Evolutionary conservation across 495 filamentous ascomycete genomes (phyloP).

Genomic region (Amorphotheca resinae): DNA sequence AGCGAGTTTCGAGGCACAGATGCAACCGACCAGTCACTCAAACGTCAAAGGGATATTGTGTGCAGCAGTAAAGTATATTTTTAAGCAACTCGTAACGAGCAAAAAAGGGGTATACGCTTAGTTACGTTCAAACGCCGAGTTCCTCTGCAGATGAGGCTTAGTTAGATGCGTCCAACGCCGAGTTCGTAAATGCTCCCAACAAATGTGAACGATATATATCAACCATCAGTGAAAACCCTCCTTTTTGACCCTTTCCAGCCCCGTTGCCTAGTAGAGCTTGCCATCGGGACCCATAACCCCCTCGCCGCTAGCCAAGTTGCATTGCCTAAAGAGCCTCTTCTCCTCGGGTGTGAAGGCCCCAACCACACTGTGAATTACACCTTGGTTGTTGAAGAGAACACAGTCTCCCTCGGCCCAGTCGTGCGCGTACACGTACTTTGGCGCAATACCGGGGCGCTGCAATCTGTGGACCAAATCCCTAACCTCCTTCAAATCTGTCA

Average conservation of each 20-base stretch:
- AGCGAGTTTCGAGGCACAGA: too few species aligned
- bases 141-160: conserved; percentile 16
- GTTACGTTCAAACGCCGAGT: conserved; percentile 23
- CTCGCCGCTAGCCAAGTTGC: conserved; percentile 53
- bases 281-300: conserved; percentile 35
- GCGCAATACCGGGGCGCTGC: conserved; percentile 59
- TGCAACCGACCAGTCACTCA: too few species aligned
- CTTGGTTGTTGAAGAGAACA: conserved; percentile 63
- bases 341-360: conserved; percentile 60
- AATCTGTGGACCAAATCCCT: conserved; percentile 52
- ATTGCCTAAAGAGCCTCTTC: conserved; percentile 61
- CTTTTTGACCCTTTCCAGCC: too few species aligned
- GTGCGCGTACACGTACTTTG: conserved; percentile 54
- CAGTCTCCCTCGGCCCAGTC: conserved; percentile 65
- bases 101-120: conserved; percentile 22
- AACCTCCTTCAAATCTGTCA: conserved; percentile 52
- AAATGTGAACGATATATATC: conserved; percentile 8
- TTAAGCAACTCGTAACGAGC: too few species aligned
- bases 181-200: conserved; percentile 19
- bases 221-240: too few species aligned
- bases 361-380: conserved; percentile 58
- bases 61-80: too few species aligned
- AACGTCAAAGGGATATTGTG: too few species aligned
- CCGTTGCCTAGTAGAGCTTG: conserved; percentile 14
- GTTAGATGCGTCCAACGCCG: conserved; percentile 21